phyloP scores from a whole-genome alignment of 495 filamentous ascomycete species.

The Alectoria sarmentosa region DNA sequence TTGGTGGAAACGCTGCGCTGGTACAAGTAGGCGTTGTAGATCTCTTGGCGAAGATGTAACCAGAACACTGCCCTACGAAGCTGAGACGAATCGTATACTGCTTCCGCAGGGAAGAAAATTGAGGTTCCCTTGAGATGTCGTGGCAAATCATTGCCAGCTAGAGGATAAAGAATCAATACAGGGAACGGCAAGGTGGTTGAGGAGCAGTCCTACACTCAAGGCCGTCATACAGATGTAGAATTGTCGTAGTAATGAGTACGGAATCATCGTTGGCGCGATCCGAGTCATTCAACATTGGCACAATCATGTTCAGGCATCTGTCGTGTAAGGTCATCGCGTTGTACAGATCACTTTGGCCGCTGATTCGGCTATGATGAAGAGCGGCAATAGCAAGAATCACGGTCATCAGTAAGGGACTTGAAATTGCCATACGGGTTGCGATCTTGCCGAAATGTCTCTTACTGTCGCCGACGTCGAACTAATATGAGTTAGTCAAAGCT shows the following conservation, averaged over 20 bases:
- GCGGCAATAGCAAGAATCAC: constrained; percentile 17
- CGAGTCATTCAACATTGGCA: constrained; percentile 16
- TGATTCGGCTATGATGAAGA: constrained; percentile 9
- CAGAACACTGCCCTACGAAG: constrained; percentile 19
- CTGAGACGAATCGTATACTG: neutral
- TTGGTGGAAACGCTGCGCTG: constrained; percentile 6
- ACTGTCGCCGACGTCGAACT: constrained; percentile 19
- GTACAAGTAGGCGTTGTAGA: constrained; percentile 8
- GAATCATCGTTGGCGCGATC: constrained; percentile 12
- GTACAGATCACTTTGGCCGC: constrained; percentile 3
- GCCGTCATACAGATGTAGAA: constrained; percentile 17
- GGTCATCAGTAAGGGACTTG: constrained; percentile 16
- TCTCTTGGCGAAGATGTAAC: constrained; percentile 18
- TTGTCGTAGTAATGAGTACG: constrained; percentile 13
- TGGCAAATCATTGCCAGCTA: constrained; percentile 11
- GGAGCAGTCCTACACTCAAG: constrained; percentile 8
- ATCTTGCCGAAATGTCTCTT: constrained; percentile 15
- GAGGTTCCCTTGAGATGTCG: constrained; percentile 16
- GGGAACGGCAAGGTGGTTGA: neutral
- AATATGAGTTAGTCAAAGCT: neutral
- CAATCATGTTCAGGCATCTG: constrained; percentile 14
- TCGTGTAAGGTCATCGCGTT: constrained; percentile 15
- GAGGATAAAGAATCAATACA: neutral
- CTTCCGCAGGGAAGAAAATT: constrained; percentile 7
- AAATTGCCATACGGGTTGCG: constrained; percentile 9